Percentiles rank a stretch among this genome's conserved stretches.
Conservation (phyloP, 2,329 filamentous ascomycete genomes). For the Kalaharituber pfeilii region DNA sequence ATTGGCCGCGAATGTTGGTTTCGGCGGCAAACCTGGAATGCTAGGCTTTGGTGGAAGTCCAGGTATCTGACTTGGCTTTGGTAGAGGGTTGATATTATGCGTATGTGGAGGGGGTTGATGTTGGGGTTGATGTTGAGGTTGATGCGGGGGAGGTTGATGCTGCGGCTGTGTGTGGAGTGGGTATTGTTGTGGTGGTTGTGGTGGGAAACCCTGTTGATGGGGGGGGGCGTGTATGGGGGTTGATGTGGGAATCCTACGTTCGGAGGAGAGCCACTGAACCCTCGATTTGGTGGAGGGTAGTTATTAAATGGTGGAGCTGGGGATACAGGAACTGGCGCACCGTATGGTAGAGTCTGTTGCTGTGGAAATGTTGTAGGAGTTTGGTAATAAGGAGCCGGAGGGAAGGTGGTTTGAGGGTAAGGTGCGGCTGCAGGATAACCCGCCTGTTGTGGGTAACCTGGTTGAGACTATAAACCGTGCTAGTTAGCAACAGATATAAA, state of each 20-base stretch:
- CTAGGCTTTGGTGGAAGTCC: slow-evolving; percentile 35
- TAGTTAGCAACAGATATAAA: slow-evolving; percentile 20
- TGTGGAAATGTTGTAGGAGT: slow-evolving; percentile 4
- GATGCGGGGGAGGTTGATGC: slow-evolving; percentile 23
- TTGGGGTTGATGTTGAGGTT: slow-evolving; percentile 25
- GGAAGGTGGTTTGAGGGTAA: slow-evolving; percentile 14
- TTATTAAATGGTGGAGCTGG: slow-evolving; percentile 8
- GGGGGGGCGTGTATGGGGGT: no score
- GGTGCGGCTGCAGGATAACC: slow-evolving; percentile 15
- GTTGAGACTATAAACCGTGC: slow-evolving; percentile 20
- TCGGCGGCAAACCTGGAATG: slow-evolving; percentile 41
- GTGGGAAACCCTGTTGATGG: slow-evolving; percentile 3
- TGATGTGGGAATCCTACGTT: slow-evolving; percentile 6
- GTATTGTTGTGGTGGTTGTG: slow-evolving; percentile 14
- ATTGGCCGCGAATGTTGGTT: slow-evolving; percentile 34
- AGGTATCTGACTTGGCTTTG: slow-evolving; percentile 30
- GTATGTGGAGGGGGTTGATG: not conserved
- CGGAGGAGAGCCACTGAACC: slow-evolving; percentile 2
- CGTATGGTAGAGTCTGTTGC: slow-evolving; percentile 17
- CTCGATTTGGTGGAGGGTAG: slow-evolving; percentile 6
- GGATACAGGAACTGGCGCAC: slow-evolving; percentile 10
- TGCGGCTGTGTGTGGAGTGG: slow-evolving; percentile 26
- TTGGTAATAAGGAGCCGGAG: slow-evolving; percentile 15
- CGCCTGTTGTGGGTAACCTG: slow-evolving; percentile 31
- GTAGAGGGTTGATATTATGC: slow-evolving; percentile 6